Percentiles rank a stretch among this genome's conserved stretches.
phyloP scores from a whole-genome alignment of 192 early-diverging fungal species.

The Coemansia guatemalensis region DNA sequence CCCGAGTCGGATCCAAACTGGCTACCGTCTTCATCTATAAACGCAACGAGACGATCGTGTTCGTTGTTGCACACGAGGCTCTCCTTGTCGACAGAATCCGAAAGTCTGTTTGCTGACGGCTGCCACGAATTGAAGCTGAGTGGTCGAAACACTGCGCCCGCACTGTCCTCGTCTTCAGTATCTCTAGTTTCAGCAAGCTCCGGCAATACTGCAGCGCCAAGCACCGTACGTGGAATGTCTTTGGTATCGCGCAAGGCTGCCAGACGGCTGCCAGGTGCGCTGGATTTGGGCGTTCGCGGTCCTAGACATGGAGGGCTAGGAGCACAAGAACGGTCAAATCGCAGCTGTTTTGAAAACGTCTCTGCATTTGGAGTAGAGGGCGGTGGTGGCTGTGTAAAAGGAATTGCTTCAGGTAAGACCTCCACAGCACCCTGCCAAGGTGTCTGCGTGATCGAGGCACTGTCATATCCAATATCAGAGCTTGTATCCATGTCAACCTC shows the following conservation, averaged over 20 bases:
- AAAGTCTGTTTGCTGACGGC: neutral
- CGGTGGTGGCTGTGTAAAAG: neutral
- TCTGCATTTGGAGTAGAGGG: neutral
- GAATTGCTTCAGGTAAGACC: neutral
- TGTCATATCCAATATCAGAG: conserved; percentile 29
- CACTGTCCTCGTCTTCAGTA: neutral
- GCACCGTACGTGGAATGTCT: neutral
- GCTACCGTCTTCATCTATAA: conserved; percentile 12
- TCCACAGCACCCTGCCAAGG: neutral
- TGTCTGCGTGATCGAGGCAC: neutral
- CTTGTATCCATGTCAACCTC: conserved; percentile 44
- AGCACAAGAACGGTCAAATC: conserved; percentile 35
- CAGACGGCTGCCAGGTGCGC: neutral
- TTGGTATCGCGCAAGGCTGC: neutral
- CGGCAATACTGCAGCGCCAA: conserved; percentile 6
- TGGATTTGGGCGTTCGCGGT: conserved; percentile 11
- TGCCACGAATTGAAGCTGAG: neutral
- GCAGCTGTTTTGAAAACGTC: neutral
- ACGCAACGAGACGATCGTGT: conserved; percentile 28
- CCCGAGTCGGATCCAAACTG: conserved; percentile 8
- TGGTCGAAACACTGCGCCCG: neutral
- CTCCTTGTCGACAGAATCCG: neutral
- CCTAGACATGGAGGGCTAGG: conserved; percentile 40
- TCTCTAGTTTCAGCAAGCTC: neutral
- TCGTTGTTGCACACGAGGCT: conserved; percentile 18